phyloP scores from a whole-genome alignment of 2,329 filamentous ascomycete species.

The Nigrospora osmanthi region DNA sequence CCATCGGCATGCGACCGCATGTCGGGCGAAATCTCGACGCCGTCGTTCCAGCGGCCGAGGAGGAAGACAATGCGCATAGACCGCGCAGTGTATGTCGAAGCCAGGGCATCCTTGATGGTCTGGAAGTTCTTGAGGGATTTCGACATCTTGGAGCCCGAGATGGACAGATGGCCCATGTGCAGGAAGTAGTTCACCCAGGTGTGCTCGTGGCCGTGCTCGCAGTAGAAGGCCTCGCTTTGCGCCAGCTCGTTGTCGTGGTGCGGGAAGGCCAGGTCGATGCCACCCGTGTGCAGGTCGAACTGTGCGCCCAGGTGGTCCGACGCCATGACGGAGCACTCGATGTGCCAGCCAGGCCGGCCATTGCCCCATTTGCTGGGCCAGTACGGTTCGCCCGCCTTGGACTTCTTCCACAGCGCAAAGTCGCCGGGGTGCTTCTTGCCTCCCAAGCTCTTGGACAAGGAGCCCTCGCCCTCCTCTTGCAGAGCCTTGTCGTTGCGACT shows the following conservation, averaged over 20 bases:
- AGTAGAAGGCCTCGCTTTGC: constrained; percentile 68
- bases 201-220: constrained; percentile 40
- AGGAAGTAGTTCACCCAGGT: constrained; percentile 96
- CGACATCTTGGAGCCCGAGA: constrained; percentile 90
- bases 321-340: constrained; percentile 95
- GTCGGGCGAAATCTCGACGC: constrained; percentile 82
- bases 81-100: constrained; percentile 63
- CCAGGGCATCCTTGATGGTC: constrained; percentile 78
- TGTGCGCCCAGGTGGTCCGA: constrained; percentile 75
- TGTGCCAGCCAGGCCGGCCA: constrained; percentile 91
- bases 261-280: constrained; percentile 84
- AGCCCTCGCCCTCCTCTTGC: constrained; percentile 84
- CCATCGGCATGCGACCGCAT: constrained; percentile 65
- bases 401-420: constrained; percentile 91
- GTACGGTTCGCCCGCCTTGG: constrained; percentile 83
- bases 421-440: constrained; percentile 72
- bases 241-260: constrained; percentile 84
- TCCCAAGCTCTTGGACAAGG: constrained; percentile 53
- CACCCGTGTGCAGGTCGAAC: constrained; percentile 91
- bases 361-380: constrained; percentile 86
- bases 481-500: constrained; percentile 77
- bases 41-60: constrained; percentile 82
- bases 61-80: constrained; percentile 81
- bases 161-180: constrained; percentile 89
- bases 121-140: constrained; percentile 95